Conservation (phyloP, 805 yeast species). For the Myxozyma geophila region DNA sequence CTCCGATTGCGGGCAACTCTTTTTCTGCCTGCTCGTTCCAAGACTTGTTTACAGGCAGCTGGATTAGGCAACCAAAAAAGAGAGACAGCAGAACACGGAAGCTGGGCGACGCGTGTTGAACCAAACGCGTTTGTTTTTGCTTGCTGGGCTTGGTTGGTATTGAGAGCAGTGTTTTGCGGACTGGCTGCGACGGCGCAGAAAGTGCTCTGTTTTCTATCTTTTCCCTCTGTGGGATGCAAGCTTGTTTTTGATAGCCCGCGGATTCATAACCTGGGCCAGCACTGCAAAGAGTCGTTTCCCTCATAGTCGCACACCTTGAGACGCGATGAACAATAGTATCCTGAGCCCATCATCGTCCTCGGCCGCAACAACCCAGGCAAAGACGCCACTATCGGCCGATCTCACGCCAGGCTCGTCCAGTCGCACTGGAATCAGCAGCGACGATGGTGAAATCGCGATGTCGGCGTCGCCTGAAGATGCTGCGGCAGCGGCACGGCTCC, state of each 20-base stretch:
- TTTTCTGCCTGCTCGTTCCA: not conserved
- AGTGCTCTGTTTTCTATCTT: too few relatives aligned
- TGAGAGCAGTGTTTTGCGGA: too few relatives aligned
- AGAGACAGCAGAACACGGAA: not conserved
- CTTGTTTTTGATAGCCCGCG: not conserved
- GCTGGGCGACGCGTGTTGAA: not conserved
- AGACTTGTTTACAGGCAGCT: not conserved
- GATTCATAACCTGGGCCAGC: conserved; percentile 1
- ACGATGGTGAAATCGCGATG: conserved; percentile 16
- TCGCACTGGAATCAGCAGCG: conserved; percentile 10
- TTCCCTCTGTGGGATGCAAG: not conserved
- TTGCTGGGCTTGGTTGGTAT: not conserved
- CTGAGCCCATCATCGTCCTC: not conserved
- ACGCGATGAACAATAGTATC: not conserved
- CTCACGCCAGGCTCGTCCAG: conserved; percentile 11
- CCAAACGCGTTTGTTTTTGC: not conserved
- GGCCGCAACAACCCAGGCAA: not conserved
- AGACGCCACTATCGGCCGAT: conserved; percentile 1
- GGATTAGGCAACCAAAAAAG: not conserved
- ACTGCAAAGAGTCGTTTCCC: too few relatives aligned
- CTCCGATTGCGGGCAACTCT: conserved; percentile 17
- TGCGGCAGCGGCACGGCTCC: conserved; percentile 7
- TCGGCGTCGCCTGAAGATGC: conserved; percentile 32
- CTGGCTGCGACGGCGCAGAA: too few relatives aligned
- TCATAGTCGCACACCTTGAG: not conserved